A percentile compares a stretch with the other conserved stretches of the same genome.
These are phyloP conservation scores for Lantana camara DNA, from an alignment of 257 asterid species.

Conservation along the genomic window DNA sequence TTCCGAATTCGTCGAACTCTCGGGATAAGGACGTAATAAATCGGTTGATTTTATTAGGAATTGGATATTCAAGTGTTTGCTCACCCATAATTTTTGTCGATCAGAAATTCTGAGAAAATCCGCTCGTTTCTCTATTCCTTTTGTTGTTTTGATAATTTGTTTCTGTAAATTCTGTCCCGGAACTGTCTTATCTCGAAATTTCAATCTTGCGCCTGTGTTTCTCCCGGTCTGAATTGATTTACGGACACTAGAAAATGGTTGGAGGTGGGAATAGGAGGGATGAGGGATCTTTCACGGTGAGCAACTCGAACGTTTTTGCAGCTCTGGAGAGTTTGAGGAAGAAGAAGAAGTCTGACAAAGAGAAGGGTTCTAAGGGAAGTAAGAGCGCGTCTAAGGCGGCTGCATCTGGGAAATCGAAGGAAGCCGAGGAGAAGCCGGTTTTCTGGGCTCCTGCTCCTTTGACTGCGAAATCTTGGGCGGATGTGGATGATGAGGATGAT, in stretches of 20 bases:
- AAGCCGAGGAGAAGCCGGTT: conserved; percentile 45
- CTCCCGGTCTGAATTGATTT: conserved; percentile 17
- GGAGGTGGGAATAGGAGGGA: conserved; percentile 73
- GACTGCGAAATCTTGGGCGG: conserved; percentile 74
- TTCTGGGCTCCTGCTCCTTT: conserved; percentile 80
- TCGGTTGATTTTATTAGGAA: conserved; percentile 8
- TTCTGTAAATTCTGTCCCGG: conserved; percentile 13
- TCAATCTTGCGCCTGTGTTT: background rate
- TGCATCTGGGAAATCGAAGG: conserved; percentile 43
- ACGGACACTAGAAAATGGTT: conserved; percentile 45
- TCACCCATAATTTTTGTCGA: background rate
- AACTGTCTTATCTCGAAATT: conserved; percentile 13
- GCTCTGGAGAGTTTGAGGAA: conserved; percentile 69
- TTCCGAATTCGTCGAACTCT: conserved; percentile 14
- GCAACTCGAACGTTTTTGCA: conserved; percentile 73
- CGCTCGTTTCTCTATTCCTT: background rate
- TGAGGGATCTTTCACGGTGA: conserved; percentile 63
- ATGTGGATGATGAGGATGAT: conserved; percentile 80
- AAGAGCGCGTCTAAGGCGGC: conserved; percentile 32
- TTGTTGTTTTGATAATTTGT: background rate
- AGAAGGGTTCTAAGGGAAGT: conserved; percentile 50
- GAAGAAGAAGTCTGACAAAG: conserved; percentile 76
- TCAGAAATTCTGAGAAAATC: background rate
- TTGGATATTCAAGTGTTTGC: background rate
- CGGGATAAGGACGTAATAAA: background rate